These are phyloP conservation scores for Priceomyces medius DNA, from an alignment of 805 yeast genomes.

Conservation along the genomic window DNA sequence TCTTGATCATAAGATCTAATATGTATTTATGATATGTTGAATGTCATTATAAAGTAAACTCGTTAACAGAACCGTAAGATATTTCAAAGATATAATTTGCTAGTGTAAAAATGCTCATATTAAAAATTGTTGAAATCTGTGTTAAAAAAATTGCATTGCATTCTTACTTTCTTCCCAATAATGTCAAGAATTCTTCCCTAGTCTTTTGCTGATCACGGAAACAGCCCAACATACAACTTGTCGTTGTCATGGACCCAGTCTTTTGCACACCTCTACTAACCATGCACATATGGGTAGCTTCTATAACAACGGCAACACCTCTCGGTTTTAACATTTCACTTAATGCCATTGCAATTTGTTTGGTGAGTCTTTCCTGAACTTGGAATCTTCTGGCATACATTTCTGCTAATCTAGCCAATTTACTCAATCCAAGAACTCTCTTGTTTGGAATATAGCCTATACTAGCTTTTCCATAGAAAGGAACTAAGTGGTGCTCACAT, in stretches of 20 bases:
- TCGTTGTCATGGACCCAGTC: conserved; percentile 88
- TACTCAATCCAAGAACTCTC: conserved; percentile 86
- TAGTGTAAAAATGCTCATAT: conserved; percentile 1
- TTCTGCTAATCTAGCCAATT: conserved; percentile 93
- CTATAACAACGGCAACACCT: conserved; percentile 98
- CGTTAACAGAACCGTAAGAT: conserved; percentile 10
- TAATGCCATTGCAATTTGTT: conserved; percentile 95
- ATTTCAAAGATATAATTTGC: conserved; percentile 7
- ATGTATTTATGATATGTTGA: conserved; percentile 24
- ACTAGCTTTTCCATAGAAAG: conserved; percentile 95
- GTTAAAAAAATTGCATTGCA: background rate
- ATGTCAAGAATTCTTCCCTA: conserved; percentile 88
- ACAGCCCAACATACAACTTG: conserved; percentile 97
- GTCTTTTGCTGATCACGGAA: conserved; percentile 93
- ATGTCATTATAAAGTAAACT: conserved; percentile 26
- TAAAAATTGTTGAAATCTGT: conserved; percentile 18
- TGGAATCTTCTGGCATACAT: conserved; percentile 95
- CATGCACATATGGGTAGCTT: conserved; percentile 99
- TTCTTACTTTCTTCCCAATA: conserved; percentile 59
- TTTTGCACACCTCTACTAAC: conserved; percentile 97
- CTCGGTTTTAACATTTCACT: conserved; percentile 88
- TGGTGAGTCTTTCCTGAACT: conserved; percentile 96
- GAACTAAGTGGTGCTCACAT: conserved; percentile 98
- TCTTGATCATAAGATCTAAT: background rate
- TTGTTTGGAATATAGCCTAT: conserved; percentile 97